Base-by-base conservation (phyloP, 1,139 yeast genomes). In the Candida glucosophila region DNA sequence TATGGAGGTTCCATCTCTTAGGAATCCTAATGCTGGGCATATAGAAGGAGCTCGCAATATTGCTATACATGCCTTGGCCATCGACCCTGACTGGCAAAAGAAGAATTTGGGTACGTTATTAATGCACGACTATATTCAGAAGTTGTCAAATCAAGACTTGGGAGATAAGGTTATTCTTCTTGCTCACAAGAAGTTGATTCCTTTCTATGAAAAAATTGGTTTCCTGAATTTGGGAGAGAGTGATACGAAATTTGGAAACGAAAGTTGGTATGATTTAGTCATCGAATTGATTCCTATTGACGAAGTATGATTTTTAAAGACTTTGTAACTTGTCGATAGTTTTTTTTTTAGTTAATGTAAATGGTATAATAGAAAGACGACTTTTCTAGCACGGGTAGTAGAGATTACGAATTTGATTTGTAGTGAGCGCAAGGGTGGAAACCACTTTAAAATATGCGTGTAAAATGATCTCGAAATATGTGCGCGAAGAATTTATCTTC, bases 51-150 rank as follows among this genome's bases (percentile, higher is more conserved):
- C 95, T 19, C 59, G 75, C 28, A 63, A 67, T 18, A 74, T 90
- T 33, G 96, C 90, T 3, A 66, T 90, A 27, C 97, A 90, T 49
- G 76, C 92, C 3, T 62, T 90, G 25, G 88, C 76, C 4, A 72
- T 90, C 19, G 76, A 75, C 39, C 83, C 90, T 15, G 75, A 75
- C 22, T 83, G 77, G 70, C 85, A 79, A 49, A 82, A 86, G 31
- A 72, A 74, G 53, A 81, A 80, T 44, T 63, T 90, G 34, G 97
- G 94, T 6, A 75, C 94, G 10, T 61, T 85, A 35, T 57, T 90
- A 46, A 55, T 88, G 46, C 86, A 81, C 41, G 98, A 90, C 55
- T 90, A 83, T 55, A 72, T 88, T 36, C 96, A 90, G 53, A 83
- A 88, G 43, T 62, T 90, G 52, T 73, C 86, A 22, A 85, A 86